These are phyloP conservation scores for Daldinia sp. DNA, from an alignment of 2,329 filamentous ascomycete species.

Conservation along the genomic window DNA sequence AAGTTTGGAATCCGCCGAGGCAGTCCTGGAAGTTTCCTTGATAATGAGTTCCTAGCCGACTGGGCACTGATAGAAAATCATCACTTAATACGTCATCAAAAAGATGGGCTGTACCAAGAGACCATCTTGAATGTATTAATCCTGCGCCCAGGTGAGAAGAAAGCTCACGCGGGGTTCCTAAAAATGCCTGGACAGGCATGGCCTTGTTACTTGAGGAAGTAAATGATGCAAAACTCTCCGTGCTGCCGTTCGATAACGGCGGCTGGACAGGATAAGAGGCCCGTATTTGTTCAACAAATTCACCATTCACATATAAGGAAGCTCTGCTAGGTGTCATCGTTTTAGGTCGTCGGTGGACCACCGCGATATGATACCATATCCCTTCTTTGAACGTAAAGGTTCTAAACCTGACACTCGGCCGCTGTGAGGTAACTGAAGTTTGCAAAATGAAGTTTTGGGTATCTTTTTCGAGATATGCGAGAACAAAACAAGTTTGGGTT, in stretches of 20 bases:
- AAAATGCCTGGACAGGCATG: slow-evolving; percentile 86
- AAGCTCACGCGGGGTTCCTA: slow-evolving; percentile 91
- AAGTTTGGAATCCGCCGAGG: slow-evolving; percentile 95
- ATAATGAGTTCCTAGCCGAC: slow-evolving; percentile 89
- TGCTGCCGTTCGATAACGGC: slow-evolving; percentile 70
- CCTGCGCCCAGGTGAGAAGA: slow-evolving; percentile 80
- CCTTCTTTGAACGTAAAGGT: slow-evolving; percentile 79
- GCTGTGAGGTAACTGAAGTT: slow-evolving; percentile 87
- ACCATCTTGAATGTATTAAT: slow-evolving; percentile 83
- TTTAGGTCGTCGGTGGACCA: slow-evolving; percentile 85
- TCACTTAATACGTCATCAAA: slow-evolving; percentile 91
- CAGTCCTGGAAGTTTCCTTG: slow-evolving; percentile 97
- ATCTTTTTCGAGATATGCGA: slow-evolving; percentile 94
- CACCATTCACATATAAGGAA: slow-evolving; percentile 89
- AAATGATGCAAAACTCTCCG: slow-evolving; percentile 78
- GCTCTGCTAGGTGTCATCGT: slow-evolving; percentile 83
- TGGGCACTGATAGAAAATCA: slow-evolving; percentile 91
- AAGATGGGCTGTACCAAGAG: slow-evolving; percentile 87
- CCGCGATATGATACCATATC: slow-evolving; percentile 91
- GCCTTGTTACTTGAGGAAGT: slow-evolving; percentile 68
- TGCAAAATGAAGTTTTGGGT: slow-evolving; percentile 95
- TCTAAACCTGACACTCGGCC: slow-evolving; percentile 94
- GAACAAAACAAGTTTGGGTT: slow-evolving; percentile 91
- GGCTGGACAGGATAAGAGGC: slow-evolving; percentile 87
- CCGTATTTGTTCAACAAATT: slow-evolving; percentile 92